These are phyloP conservation scores for Pachyrhizus erosus DNA, from an alignment of 306 rosid genomes.

Conservation along the genomic window DNA sequence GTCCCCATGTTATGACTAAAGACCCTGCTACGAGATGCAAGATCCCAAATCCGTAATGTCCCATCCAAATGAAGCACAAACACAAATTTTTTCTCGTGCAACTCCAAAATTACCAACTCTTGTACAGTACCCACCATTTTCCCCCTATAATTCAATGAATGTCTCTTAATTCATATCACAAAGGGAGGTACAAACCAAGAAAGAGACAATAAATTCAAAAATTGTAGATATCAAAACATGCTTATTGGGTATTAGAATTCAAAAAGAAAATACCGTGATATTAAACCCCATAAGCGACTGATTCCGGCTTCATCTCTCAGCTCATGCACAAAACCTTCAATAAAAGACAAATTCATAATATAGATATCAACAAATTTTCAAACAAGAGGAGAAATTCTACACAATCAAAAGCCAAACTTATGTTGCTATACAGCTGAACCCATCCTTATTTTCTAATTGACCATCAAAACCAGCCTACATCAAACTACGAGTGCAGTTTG, in stretches of 20 bases:
- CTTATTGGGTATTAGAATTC: not conserved
- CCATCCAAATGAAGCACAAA: constrained; percentile 93
- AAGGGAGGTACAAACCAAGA: constrained; percentile 6
- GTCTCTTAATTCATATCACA: constrained; percentile 20
- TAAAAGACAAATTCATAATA: constrained; percentile 40
- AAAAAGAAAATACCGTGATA: constrained; percentile 67
- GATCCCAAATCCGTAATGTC: constrained; percentile 84
- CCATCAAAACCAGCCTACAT: constrained; percentile 20
- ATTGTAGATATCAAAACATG: not conserved
- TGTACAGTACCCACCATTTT: constrained; percentile 72
- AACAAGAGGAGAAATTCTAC: constrained; percentile 19
- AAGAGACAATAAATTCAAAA: constrained; percentile 17
- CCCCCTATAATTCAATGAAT: constrained; percentile 66
- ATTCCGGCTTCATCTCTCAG: constrained; percentile 90
- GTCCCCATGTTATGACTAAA: constrained; percentile 62
- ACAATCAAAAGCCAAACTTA: constrained; percentile 9
- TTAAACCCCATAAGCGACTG: constrained; percentile 84
- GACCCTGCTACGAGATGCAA: constrained; percentile 60
- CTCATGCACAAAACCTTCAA: constrained; percentile 67
- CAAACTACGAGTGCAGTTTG: not conserved
- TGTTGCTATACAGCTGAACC: constrained; percentile 36
- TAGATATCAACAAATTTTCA: constrained; percentile 11
- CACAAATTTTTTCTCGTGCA: constrained; percentile 64
- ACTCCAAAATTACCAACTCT: constrained; percentile 70
- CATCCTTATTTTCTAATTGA: not conserved